Evolutionary conservation across 306 rosid genomes (phyloP), one percentile per base, ranked within the genome.

Genomic region (Corylus avellana): DNA sequence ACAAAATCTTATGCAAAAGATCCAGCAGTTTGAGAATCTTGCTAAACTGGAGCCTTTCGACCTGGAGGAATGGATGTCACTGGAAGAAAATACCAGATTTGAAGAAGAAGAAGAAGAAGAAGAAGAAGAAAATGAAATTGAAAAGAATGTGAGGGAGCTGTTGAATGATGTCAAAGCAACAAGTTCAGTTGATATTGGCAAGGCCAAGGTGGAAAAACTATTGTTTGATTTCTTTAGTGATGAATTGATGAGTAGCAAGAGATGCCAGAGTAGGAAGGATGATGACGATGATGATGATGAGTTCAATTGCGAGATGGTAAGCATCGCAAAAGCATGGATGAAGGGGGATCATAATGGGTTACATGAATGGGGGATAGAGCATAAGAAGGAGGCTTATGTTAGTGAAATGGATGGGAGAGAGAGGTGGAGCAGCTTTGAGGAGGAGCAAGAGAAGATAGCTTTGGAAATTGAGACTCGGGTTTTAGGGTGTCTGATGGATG

Each of bases 161-260:
- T 82, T 91, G 79, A 73, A 81, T 67, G 44, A 74, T 83, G 74
- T 81, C 16, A 87, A 84, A 77, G 79, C 80, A 78, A 84, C 54
- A 51, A 12, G 77, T 72, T 75, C 86, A 75, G 6, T 50, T 29
- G 75, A 68, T 25, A 74, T 59, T 32, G 69, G 29, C 39, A 70
- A 35, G 0, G 83, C 63, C 27, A 44, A 77, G 7, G 77, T 84
- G 68, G 90, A 84, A 62, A 57, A 66, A 79, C 22, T 91, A 47
- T 7, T 89, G 66, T 53, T 89, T 75, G 93, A 89, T 35, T 91
- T 91, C 82, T 91, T 89, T 69, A 75, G 27, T 67, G 89, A 86
- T 66, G 89, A 89, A 50, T 49, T 87, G 35, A 51, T 87, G 35
- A 51, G 20, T 70, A 70, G 55, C 67, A 76, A 54, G 54, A 79